Percentiles rank a stretch among this genome's conserved stretches.
These are phyloP conservation scores for Exophiala bonariae DNA, from an alignment of 2,329 filamentous ascomycete genomes.

Conservation along the genomic window DNA sequence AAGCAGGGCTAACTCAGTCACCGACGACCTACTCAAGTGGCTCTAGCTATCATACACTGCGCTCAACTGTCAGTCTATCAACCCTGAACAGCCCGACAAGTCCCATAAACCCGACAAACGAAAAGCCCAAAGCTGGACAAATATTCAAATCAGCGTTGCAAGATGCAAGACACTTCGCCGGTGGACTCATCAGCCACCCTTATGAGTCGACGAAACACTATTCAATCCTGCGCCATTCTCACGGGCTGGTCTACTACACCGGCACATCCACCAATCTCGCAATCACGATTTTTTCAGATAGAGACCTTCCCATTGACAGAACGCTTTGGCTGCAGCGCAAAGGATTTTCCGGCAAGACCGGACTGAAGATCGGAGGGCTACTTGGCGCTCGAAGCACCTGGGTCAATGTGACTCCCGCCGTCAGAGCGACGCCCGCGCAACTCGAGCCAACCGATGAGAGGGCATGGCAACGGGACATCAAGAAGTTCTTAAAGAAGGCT, in stretches of 20 bases:
- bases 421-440: constrained; percentile 48
- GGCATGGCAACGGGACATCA: constrained; percentile 67
- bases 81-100: constrained; percentile 3
- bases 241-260: constrained; percentile 64
- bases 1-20: constrained; percentile 19
- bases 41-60: constrained; percentile 1
- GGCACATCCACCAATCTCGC: constrained; percentile 64
- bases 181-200: constrained; percentile 64
- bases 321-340: constrained; percentile 68
- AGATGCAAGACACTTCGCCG: constrained; percentile 65
- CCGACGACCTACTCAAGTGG: constrained; percentile 14
- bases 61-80: background rate
- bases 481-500: constrained; percentile 61
- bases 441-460: constrained; percentile 61
- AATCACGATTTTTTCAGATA: constrained; percentile 64
- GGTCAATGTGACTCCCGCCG: constrained; percentile 67
- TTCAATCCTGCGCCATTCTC: constrained; percentile 66
- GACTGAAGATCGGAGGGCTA: constrained; percentile 66
- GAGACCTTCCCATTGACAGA: constrained; percentile 56
- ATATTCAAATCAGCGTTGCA: constrained; percentile 35
- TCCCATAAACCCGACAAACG: background rate
- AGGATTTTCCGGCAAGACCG: constrained; percentile 67
- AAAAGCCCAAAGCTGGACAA: constrained; percentile 13
- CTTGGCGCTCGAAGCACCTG: constrained; percentile 61
- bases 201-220: constrained; percentile 66